Evolutionary conservation across 2,329 filamentous ascomycete genomes (phyloP).

Genomic region (Phoma sp.): DNA sequence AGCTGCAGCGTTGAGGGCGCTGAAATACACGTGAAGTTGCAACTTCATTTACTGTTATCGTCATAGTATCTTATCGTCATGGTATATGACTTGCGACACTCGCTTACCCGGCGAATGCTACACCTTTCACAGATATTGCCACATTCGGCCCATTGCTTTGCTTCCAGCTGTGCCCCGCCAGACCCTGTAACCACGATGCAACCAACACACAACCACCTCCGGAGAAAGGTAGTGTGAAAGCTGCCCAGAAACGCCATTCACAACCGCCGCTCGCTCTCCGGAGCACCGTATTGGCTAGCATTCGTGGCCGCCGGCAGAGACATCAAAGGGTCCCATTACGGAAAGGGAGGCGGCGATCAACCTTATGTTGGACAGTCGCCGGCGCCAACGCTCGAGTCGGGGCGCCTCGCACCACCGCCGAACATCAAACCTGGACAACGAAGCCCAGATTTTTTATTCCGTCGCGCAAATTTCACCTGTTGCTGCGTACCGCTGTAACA

Average conservation of each 20-base stretch:
- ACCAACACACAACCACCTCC: not conserved
- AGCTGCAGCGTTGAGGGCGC: not conserved
- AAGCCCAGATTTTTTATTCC: conserved; percentile 4
- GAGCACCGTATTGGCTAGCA: not conserved
- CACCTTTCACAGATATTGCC: conserved; percentile 10
- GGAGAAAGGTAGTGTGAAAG: too few relatives aligned
- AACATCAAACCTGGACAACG: conserved; percentile 12
- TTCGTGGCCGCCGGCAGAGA: not conserved
- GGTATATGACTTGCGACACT: not conserved
- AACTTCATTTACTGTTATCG: not conserved
- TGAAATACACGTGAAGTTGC: not conserved
- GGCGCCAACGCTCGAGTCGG: conserved; percentile 8
- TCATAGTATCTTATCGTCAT: not conserved
- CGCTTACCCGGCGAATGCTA: not conserved
- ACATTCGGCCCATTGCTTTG: not conserved
- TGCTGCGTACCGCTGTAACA: conserved; percentile 9
- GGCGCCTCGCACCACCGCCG: conserved; percentile 4
- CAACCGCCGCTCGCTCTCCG: not conserved
- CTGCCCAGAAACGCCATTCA: not conserved
- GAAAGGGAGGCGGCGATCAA: conserved; percentile 5
- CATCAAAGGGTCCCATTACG: not conserved
- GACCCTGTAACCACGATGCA: not conserved
- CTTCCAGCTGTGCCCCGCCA: not conserved
- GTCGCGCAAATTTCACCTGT: conserved; percentile 5
- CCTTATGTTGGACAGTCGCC: conserved; percentile 5